phyloP scores from a whole-genome alignment of 2,329 filamentous ascomycete genomes.

The Nigrospora sphaerica region DNA sequence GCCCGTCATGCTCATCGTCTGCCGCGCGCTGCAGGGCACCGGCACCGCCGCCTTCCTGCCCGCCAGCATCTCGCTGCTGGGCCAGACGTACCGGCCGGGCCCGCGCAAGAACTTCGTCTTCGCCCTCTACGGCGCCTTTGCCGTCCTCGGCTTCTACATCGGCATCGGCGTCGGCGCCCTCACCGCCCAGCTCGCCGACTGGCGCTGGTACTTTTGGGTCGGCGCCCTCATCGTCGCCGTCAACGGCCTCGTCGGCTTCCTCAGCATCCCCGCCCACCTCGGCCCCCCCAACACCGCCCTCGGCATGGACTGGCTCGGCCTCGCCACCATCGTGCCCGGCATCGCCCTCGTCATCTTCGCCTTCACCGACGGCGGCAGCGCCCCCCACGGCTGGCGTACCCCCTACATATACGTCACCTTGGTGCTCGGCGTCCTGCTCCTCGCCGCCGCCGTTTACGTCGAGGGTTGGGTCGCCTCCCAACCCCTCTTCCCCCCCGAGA shows the following conservation, averaged over 20 bases:
- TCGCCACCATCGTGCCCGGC: constrained; percentile 53
- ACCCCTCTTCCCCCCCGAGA: constrained; percentile 61
- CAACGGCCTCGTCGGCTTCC: constrained; percentile 14
- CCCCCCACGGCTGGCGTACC: constrained; percentile 62
- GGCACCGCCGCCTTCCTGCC: constrained; percentile 67
- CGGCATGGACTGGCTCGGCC: constrained; percentile 65
- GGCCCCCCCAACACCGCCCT: constrained; percentile 18
- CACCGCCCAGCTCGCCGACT: constrained; percentile 48
- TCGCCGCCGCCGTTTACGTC: constrained; percentile 58
- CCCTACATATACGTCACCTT: constrained; percentile 65
- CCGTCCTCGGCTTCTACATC: constrained; percentile 47
- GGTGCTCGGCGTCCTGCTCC: constrained; percentile 51
- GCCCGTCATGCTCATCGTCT: constrained; percentile 64
- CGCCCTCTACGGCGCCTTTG: constrained; percentile 48
- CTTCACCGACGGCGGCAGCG: constrained; percentile 66
- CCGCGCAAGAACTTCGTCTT: constrained; percentile 62
- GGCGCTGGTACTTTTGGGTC: constrained; percentile 65
- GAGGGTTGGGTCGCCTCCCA: constrained; percentile 63
- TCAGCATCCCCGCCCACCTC: constrained; percentile 21
- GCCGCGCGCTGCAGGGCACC: constrained; percentile 67
- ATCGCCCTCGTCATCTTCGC: constrained; percentile 67
- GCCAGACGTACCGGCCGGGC: constrained; percentile 58
- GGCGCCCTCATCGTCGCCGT: constrained; percentile 34
- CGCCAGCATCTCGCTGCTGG: constrained; percentile 59
- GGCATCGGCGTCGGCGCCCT: constrained; percentile 62